A percentile compares a stretch with the other conserved stretches of the same genome.
phyloP scores from a whole-genome alignment of 495 filamentous ascomycete species.

The Annulohypoxylon bovei region DNA sequence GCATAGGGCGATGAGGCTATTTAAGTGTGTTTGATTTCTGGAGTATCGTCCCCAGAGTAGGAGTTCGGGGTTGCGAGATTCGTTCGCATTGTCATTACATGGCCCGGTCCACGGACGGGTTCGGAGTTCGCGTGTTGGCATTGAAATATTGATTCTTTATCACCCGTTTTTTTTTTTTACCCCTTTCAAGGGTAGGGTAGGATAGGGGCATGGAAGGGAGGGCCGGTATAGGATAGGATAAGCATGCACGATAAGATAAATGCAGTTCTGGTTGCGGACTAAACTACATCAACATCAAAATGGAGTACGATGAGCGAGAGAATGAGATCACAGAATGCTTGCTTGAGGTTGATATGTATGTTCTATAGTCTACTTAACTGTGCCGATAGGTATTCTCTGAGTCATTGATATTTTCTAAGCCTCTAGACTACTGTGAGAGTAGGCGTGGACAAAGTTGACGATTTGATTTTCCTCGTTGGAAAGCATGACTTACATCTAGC shows the following conservation, averaged over 20 bases:
- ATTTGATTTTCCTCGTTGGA: no score
- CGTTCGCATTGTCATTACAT: background rate
- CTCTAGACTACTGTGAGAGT: no score
- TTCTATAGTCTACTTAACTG: no score
- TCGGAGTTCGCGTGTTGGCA: background rate
- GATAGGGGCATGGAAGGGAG: background rate
- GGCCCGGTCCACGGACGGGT: background rate
- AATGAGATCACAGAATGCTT: background rate
- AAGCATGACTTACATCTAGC: no score
- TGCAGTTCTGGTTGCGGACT: background rate
- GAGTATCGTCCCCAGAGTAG: background rate
- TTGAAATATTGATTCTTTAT: conserved; percentile 2
- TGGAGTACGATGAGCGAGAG: background rate
- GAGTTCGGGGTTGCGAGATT: background rate
- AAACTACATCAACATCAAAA: background rate
- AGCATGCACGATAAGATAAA: background rate
- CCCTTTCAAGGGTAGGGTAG: background rate
- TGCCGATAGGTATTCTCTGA: background rate
- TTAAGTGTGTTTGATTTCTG: background rate
- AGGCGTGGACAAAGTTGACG: no score
- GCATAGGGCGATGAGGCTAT: background rate
- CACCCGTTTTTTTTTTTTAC: no score
- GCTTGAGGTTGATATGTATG: background rate
- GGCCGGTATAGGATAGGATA: background rate
- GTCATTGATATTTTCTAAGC: background rate